Evolutionary conservation across 2,329 filamentous ascomycete species (phyloP), one percentile per base, ranked within the genome.

Genomic region (Aspergillus ruber): DNA sequence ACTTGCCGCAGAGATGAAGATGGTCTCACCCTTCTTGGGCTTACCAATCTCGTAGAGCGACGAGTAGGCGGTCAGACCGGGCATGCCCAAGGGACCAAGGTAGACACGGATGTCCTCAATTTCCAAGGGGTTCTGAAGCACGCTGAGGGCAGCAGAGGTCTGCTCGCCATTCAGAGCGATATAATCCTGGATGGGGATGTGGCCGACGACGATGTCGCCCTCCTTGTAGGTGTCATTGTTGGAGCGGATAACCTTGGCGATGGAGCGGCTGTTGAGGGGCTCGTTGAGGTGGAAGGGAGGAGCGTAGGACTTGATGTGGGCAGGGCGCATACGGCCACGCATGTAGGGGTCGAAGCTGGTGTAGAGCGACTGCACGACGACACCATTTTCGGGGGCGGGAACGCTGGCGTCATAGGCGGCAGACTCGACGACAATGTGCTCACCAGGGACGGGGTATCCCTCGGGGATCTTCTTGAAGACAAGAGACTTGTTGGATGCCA

Each of bases 331-430:
- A 56, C 81, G 80, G 51, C 85, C 86, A 48, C 90, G 85, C 74
- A 87, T 82, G 74, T 94, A 95, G 2, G 89, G 89, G 68, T 95
- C 89, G 71, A 85, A 85, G 36, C 86, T 90, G 54, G 83, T 76
- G 67, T 86, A 88, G 60, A 85, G 78, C 57, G 85, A 80, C 71
- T 88, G 80, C 54, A 85, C 71, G 27, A 81, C 80, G 43, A 94
- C 66, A 36, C 88, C 84, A 53, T 86, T 85, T 40, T 78, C 65
- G 20, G 82, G 77, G 23, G 82, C 77, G 4, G 78, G 56, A 21
- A 65, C 58, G 44, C 57, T 60, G 55, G 83, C 69, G 63, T 93
- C 86, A 54, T 90, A 83, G 17, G 80, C 75, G 50, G 78, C 78
- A 55, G 77, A 69, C 67, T 93, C 85, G 50, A 90, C 63, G 18